These are phyloP conservation scores for Clonostachys rosea DNA, from an alignment of 2,329 filamentous ascomycete genomes.

Conservation along the genomic window DNA sequence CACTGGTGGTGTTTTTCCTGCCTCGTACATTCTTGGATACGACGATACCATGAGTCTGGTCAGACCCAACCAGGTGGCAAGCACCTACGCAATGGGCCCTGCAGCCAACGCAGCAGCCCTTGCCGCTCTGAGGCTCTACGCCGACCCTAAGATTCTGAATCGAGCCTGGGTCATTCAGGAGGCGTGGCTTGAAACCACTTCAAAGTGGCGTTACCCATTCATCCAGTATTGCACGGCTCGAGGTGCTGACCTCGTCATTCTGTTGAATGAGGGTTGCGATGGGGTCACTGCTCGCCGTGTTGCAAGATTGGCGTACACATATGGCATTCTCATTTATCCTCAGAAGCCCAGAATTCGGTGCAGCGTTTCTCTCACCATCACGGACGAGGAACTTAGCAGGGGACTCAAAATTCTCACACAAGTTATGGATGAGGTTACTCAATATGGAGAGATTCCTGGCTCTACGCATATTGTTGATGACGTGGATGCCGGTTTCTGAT, in stretches of 20 bases:
- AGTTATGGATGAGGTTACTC: neutral
- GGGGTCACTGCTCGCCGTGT: neutral
- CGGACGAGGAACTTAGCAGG: neutral
- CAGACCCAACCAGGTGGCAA: neutral
- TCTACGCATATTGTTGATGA: too few species aligned
- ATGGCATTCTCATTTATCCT: neutral
- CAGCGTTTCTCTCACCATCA: neutral
- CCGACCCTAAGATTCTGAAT: neutral
- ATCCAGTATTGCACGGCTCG: neutral
- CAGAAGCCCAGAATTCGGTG: neutral
- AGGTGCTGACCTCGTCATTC: neutral
- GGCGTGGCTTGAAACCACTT: neutral
- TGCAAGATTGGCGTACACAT: neutral
- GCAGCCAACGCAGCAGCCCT: neutral
- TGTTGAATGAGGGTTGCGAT: neutral
- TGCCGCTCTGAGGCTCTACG: neutral
- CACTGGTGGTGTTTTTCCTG: slow-evolving; percentile 8
- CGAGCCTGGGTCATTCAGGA: neutral
- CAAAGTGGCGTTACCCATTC: neutral
- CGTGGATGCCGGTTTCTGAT: too few species aligned
- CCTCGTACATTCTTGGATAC: slow-evolving; percentile 8
- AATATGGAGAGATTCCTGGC: neutral
- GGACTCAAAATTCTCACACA: neutral
- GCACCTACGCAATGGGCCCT: neutral
- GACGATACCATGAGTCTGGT: slow-evolving; percentile 1